phyloP scores from a whole-genome alignment of 495 filamentous ascomycete genomes.

The Xylaria cubensis region DNA sequence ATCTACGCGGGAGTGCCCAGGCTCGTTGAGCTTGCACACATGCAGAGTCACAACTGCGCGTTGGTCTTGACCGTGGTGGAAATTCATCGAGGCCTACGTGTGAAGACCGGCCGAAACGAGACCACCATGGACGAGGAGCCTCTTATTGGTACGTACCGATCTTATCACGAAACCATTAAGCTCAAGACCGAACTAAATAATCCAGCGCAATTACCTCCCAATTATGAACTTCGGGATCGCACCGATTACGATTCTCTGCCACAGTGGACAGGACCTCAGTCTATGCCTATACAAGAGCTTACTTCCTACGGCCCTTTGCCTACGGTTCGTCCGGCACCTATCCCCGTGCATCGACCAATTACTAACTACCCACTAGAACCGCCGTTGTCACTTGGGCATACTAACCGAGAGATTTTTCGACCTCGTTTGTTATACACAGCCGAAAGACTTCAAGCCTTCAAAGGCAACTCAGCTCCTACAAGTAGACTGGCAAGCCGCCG shows the following conservation, averaged over 20 bases:
- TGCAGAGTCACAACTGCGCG: constrained; percentile 49
- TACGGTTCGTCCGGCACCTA: constrained; percentile 44
- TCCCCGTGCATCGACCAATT: constrained; percentile 18
- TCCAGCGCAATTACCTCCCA: constrained; percentile 27
- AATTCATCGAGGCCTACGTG: constrained; percentile 47
- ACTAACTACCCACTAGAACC: constrained; percentile 36
- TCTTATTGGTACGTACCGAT: constrained; percentile 46
- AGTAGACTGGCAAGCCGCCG: constrained; percentile 45
- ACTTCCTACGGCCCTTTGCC: constrained; percentile 51
- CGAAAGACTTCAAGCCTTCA: constrained; percentile 51
- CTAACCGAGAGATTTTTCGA: constrained; percentile 53
- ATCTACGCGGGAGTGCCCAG: constrained; percentile 55
- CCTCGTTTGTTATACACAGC: constrained; percentile 47
- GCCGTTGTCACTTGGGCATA: constrained; percentile 48
- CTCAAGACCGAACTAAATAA: constrained; percentile 28
- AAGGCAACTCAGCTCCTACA: constrained; percentile 41
- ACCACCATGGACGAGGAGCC: constrained; percentile 44
- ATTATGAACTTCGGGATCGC: constrained; percentile 45
- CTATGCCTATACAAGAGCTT: constrained; percentile 47
- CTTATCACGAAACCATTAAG: neutral
- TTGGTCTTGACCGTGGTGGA: constrained; percentile 54
- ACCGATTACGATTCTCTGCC: constrained; percentile 55
- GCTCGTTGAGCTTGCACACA: constrained; percentile 45
- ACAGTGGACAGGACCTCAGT: constrained; percentile 46
- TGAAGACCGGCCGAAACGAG: constrained; percentile 46